Base-by-base conservation (phyloP, 129 eudicot genomes). In the Lactuca sativa region DNA sequence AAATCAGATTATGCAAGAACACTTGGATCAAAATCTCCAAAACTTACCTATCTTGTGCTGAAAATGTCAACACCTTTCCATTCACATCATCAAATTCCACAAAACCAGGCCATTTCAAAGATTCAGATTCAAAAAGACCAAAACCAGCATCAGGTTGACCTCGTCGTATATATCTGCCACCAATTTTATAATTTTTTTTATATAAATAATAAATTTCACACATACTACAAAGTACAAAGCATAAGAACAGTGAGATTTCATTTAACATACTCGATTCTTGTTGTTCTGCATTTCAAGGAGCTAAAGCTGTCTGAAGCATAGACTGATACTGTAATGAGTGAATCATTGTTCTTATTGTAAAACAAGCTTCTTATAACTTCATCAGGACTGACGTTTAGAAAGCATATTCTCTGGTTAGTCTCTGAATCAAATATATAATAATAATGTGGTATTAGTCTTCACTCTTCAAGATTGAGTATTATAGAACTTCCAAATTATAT, bases 31-130 rank as follows among this genome's bases (percentile, higher is more conserved):
- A 10, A 13, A 30, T 8, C 7, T 21, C 1, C 44, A 69, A 49
- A 11, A 30, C 34, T 59, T 80, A 82, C 97, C 97, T 79, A 77
- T 88, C 97, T 12, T 85, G 95, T 43, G 95, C 92, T 58, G 97
- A 91, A 58, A 85, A 88, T 4, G 97, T 91, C 62, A 91, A 88
- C 44, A 91, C 97, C 78, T 91, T 91, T 33, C 97, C 97, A 67
- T 91, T 91, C 4, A 91, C 96, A 76, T 91, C 97, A 86, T 91
- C 97, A 80, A 88, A 91, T 77, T 91, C 97, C 51, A 91, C 97
- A 88, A 88, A 88, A 18, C 97, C 92, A 16, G 97, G 97, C 97
- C 97, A 88, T 80, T 88, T 91, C 72, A 91, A 73, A 33, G 97
- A 91, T 80, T 91, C 97, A 0, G 92, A 83, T 80, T 91, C 97